phyloP scores from a whole-genome alignment of 768 basidiomycete genomes.

The Dentipellis sp. region DNA sequence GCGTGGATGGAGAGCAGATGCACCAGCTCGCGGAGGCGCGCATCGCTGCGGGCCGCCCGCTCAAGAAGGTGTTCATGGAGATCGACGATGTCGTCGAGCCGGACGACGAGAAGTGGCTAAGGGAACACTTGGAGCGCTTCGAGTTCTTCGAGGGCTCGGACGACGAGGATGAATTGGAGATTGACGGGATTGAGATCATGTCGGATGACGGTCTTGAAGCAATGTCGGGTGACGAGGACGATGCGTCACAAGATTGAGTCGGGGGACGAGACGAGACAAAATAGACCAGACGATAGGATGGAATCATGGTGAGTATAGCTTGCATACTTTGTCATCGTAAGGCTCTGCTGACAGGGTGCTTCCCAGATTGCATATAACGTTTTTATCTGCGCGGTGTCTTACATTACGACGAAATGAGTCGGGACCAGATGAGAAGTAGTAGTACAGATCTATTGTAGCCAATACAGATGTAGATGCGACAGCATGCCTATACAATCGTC shows the following conservation, averaged over 20 bases:
- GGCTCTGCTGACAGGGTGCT: no score
- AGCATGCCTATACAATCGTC: no score
- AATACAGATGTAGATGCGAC: neutral
- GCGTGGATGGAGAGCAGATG: constrained; percentile 32
- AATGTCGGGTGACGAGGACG: no score
- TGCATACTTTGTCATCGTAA: no score
- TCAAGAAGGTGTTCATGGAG: constrained; percentile 38
- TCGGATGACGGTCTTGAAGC: no score
- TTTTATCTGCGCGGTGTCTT: no score
- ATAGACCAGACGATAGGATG: no score
- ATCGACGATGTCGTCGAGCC: constrained; percentile 30
- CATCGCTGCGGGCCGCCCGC: constrained; percentile 28
- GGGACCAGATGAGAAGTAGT: constrained; percentile 1
- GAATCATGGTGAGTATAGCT: no score
- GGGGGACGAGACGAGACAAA: no score
- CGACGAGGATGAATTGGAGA: constrained; percentile 29
- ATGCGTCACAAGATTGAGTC: no score
- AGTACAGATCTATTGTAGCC: constrained; percentile 10
- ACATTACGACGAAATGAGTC: no score
- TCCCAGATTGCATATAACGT: no score
- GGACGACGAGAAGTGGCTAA: constrained; percentile 42
- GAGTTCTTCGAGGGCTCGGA: constrained; percentile 40
- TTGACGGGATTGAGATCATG: neutral
- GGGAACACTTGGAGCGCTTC: constrained; percentile 62
- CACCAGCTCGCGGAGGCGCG: constrained; percentile 36